Percentiles rank a stretch among this genome's conserved stretches.
Evolutionary conservation across 2,329 filamentous ascomycete species (phyloP).

Genomic region (Xylariaceae sp.): DNA sequence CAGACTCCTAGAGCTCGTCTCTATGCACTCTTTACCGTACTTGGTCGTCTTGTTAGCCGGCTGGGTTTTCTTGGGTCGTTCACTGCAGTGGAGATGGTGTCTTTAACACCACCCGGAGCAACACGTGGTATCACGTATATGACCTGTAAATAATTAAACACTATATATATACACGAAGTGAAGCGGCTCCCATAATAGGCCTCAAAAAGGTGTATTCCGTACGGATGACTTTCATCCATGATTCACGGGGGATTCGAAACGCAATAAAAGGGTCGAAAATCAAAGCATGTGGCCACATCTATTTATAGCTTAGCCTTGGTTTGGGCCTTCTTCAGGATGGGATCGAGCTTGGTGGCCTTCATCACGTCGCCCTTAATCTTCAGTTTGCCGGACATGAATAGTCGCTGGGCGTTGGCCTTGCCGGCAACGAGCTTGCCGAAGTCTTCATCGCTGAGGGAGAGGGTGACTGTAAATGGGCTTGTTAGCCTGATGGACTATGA

Average conservation of each 20-base stretch:
- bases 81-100: no score
- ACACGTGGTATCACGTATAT: conserved; percentile 11
- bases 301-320: conserved; percentile 74
- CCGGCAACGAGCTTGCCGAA: conserved; percentile 78
- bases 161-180: conserved; percentile 14
- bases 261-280: neutral
- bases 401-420: conserved; percentile 86
- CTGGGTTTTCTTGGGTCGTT: neutral
- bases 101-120: neutral
- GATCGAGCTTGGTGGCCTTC: conserved; percentile 97
- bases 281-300: conserved; percentile 32
- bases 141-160: conserved; percentile 1
- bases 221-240: conserved; percentile 2
- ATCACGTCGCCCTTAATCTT: conserved; percentile 98
- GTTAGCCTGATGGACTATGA: conserved; percentile 5
- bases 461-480: conserved; percentile 58
- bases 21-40: no score
- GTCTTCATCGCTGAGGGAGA: conserved; percentile 76
- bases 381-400: conserved; percentile 98
- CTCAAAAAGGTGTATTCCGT: no score
- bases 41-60: no score
- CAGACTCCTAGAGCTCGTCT: no score
- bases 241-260: neutral
- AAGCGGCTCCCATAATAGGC: neutral
- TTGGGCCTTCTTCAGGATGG: conserved; percentile 83